Evolutionary conservation across 2,329 filamentous ascomycete genomes (phyloP).

Genomic region (Phymatotrichopsis omnivora): DNA sequence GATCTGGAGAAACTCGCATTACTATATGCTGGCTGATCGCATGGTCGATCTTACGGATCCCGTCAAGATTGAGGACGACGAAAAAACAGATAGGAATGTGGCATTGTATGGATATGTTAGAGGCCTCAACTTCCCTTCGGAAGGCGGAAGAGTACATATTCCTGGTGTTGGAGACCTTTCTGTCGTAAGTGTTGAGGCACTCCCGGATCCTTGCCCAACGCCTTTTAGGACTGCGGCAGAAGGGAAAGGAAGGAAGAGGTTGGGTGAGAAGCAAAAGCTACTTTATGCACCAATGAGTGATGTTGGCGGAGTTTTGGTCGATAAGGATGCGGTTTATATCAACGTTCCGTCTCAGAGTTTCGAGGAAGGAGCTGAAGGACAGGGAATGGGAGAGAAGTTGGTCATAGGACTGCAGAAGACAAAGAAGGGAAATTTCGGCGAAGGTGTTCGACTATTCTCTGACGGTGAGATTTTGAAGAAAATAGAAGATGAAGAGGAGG

Average conservation of each 20-base stretch:
- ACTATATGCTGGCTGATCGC: conserved; percentile 85
- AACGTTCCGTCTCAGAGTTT: conserved; percentile 65
- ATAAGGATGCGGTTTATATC: conserved; percentile 94
- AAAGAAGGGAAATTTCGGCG: conserved; percentile 51
- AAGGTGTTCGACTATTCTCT: conserved; percentile 76
- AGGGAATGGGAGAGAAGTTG: conserved; percentile 90
- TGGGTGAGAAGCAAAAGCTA: conserved; percentile 95
- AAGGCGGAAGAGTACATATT: conserved; percentile 80
- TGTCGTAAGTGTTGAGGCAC: conserved; percentile 69
- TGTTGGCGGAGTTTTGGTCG: conserved; percentile 87
- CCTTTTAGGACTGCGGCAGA: conserved; percentile 80
- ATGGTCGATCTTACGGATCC: conserved; percentile 94
- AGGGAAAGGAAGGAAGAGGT: conserved; percentile 51
- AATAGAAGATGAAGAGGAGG: conserved; percentile 47
- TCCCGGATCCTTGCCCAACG: conserved; percentile 92
- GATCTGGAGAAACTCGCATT: conserved; percentile 92
- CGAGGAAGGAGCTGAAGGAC: conserved; percentile 49
- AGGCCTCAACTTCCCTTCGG: conserved; percentile 83
- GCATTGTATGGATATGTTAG: conserved; percentile 88
- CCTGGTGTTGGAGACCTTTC: conserved; percentile 85
- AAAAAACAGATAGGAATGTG: conserved; percentile 81
- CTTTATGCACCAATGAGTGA: conserved; percentile 97
- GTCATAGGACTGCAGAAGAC: conserved; percentile 68
- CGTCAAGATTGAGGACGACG: conserved; percentile 76
- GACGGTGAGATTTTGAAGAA: conserved; percentile 59